Evolutionary conservation across 352 stramenopile species (phyloP).

Genomic region (Thalassiosira sp.): DNA sequence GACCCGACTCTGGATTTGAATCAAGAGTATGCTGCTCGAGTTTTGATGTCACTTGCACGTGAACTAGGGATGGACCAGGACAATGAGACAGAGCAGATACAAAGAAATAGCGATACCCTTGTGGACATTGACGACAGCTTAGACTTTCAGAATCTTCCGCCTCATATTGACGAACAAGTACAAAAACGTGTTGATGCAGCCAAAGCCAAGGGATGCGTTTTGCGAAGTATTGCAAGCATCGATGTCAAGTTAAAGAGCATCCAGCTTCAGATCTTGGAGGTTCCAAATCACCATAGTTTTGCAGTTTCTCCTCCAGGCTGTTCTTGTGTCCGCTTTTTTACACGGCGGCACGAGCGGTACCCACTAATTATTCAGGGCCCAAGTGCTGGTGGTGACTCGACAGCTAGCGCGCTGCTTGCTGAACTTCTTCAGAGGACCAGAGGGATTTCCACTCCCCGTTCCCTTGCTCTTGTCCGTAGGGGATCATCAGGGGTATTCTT

Average conservation of each 20-base stretch:
- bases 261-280: conserved; percentile 64
- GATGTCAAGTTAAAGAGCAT: conserved; percentile 59
- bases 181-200: conserved; percentile 58
- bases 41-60: conserved; percentile 89
- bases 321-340: conserved; percentile 75
- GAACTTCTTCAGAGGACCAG: conserved; percentile 69
- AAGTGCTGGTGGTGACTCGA: conserved; percentile 64
- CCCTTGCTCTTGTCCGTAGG: conserved; percentile 30
- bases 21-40: conserved; percentile 88
- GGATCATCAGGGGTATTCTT: conserved; percentile 15
- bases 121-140: conserved; percentile 26
- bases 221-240: conserved; percentile 81
- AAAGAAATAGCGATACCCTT: conserved; percentile 52
- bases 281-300: conserved; percentile 69
- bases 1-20: conserved; percentile 84
- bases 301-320: conserved; percentile 59
- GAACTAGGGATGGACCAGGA: conserved; percentile 90
- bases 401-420: conserved; percentile 69
- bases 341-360: conserved; percentile 60
- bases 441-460: conserved; percentile 44
- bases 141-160: conserved; percentile 44
- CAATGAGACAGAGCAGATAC: conserved; percentile 78
- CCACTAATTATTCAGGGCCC: conserved; percentile 73
- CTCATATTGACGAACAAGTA: conserved; percentile 55
- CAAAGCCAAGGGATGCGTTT: conserved; percentile 56